These are phyloP conservation scores for Phytophthora podocarpi DNA, from an alignment of 352 stramenopile genomes.

Conservation along the genomic window DNA sequence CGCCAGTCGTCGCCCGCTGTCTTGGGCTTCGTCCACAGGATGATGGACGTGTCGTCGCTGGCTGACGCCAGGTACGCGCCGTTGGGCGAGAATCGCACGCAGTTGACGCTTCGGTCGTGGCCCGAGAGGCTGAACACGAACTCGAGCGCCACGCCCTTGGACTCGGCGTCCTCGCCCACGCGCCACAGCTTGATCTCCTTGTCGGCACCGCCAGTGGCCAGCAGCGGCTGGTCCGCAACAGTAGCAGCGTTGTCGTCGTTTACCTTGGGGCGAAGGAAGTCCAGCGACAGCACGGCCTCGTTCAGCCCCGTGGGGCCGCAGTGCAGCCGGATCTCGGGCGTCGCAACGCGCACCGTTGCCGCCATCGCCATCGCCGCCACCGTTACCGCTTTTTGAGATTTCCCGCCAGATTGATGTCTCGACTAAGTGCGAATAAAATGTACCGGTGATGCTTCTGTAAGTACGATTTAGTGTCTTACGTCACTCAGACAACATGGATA, in stretches of 20 bases:
- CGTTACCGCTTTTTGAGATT: not conserved
- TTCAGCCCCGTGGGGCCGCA: conserved; percentile 88
- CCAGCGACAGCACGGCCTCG: conserved; percentile 83
- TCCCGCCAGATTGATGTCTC: not conserved
- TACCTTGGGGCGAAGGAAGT: conserved; percentile 55
- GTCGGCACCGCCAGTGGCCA: conserved; percentile 85
- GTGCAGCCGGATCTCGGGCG: conserved; percentile 88
- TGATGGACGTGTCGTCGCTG: conserved; percentile 90
- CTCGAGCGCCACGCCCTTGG: conserved; percentile 38
- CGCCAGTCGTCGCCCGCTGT: conserved; percentile 66
- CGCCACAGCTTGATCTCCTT: conserved; percentile 91
- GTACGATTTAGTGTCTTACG: conserved; percentile 1
- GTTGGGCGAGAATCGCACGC: conserved; percentile 91
- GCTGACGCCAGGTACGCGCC: conserved; percentile 85
- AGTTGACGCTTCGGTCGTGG: conserved; percentile 92
- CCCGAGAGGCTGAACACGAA: conserved; percentile 88
- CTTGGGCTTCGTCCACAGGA: conserved; percentile 85
- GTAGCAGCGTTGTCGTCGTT: not conserved
- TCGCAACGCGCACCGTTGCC: conserved; percentile 58
- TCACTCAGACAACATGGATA: conserved; percentile 8
- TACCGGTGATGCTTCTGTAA: no score
- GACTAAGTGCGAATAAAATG: not conserved
- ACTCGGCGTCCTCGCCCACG: conserved; percentile 33
- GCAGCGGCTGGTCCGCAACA: conserved; percentile 24
- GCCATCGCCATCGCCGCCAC: not conserved